Base-by-base conservation (phyloP, 2,329 filamentous ascomycete genomes). In the Xylaria sp. region DNA sequence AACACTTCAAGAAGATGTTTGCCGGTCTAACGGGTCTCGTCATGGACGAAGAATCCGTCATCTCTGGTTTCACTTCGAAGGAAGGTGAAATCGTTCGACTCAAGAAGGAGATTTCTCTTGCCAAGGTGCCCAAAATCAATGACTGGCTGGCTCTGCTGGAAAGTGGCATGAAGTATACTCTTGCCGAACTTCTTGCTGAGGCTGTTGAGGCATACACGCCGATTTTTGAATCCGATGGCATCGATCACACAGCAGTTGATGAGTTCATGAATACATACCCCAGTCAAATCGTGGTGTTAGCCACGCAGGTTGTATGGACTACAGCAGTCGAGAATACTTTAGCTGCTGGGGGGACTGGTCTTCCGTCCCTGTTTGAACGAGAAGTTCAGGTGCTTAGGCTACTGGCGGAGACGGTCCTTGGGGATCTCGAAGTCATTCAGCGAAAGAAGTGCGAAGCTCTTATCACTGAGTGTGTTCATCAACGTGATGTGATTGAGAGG, bases 1-100 rank as follows among this genome's bases (percentile, higher is more conserved):
- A 99, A 77, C 96, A 99, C 80, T 93, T 99, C 82, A 94, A 96
- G 77, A 99, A 99, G 83, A 99, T 99, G 95, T 99, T 99, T 82
- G 95, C 96, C 67, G 95, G 95, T 65, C 84, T 99, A 50, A 94
- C 90, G 4, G 95, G 95, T 3, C 85, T 99, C 37, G 83, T 94
- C 43, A 94, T 97, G 82, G 92, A 96, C 69, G 93, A 98, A 57
- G 92, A 97, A 71, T 87, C 89, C 25, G 88, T 92, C 65, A 98
- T 99, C 67, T 89, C 90, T 25, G 94, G 93, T 6, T 94, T 98
- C 72, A 95, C 91, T 2, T 99, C 95, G 0, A 97, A 97, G 74
- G 96, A 99, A 78, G 94, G 90, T 55, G 95, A 99, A 78, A 85
- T 89, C 65, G 92, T 99, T 52, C 85, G 85, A 65, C 81, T 99